Evolutionary conservation across 805 yeast genomes (phyloP).

Genomic region (Starmera caribaea): DNA sequence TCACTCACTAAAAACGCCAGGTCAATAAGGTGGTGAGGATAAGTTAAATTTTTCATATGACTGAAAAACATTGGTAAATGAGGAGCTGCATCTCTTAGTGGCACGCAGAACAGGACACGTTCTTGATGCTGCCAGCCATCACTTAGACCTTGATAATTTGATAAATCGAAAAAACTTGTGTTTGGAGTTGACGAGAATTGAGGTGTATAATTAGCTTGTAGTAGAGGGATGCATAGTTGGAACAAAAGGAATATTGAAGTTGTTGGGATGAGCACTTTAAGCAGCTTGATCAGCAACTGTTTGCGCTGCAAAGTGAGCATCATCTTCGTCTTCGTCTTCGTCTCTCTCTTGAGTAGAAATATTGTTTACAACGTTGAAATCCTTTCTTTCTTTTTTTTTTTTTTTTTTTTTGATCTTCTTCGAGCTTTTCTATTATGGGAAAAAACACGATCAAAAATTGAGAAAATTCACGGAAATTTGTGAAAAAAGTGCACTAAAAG

Average conservation of each 20-base stretch:
- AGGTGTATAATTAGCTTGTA: conserved; percentile 21
- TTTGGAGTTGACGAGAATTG: conserved; percentile 22
- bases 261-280: no score
- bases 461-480: no score
- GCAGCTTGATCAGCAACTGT: no score
- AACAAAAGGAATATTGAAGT: not conserved
- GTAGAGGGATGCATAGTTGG: conserved; percentile 3
- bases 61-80: conserved; percentile 86
- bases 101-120: conserved; percentile 79
- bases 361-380: no score
- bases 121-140: conserved; percentile 81
- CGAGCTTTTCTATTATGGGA: no score
- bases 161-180: conserved; percentile 68
- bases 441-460: no score
- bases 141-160: conserved; percentile 54
- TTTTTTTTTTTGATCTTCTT: no score
- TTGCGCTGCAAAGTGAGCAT: no score
- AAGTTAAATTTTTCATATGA: conserved; percentile 71
- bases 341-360: no score
- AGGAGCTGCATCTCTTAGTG: conserved; percentile 84
- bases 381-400: no score
- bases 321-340: no score
- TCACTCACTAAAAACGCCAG: conserved; percentile 83
- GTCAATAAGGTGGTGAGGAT: conserved; percentile 83
- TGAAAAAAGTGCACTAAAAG: no score